Conservation (phyloP, 2,329 filamentous ascomycete species). For the Aureobasidium leucospermi region DNA sequence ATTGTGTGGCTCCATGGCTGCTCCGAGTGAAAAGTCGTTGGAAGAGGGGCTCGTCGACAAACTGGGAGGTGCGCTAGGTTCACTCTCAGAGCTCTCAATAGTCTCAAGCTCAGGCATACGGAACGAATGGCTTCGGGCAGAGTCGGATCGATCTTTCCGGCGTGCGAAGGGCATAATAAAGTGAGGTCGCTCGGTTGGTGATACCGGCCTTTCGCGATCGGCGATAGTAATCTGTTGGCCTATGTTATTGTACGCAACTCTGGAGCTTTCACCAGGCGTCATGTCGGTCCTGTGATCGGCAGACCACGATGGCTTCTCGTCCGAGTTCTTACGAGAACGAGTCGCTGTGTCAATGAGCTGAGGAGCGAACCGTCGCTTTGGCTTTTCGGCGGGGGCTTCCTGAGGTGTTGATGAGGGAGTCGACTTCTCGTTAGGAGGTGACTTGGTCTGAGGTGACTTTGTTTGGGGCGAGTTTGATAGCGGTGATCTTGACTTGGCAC, state of each 20-base stretch:
- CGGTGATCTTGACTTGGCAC: conserved; percentile 23
- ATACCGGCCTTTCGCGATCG: neutral
- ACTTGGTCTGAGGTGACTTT: conserved; percentile 13
- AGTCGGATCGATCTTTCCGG: conserved; percentile 15
- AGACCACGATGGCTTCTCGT: conserved; percentile 54
- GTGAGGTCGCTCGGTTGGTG: neutral
- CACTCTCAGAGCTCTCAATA: conserved; percentile 52
- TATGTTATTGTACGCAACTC: conserved; percentile 5
- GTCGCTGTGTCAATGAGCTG: conserved; percentile 75
- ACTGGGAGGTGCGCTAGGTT: conserved; percentile 20
- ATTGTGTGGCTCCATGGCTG: conserved; percentile 34
- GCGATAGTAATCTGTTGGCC: conserved; percentile 1
- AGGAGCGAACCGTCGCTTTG: conserved; percentile 57
- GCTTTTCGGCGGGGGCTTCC: conserved; percentile 18
- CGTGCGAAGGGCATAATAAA: conserved; percentile 15
- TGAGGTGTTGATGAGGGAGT: conserved; percentile 10
- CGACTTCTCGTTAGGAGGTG: conserved; percentile 5
- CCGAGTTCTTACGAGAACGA: conserved; percentile 60
- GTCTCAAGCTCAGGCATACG: conserved; percentile 53
- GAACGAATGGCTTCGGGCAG: conserved; percentile 45
- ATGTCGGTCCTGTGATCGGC: conserved; percentile 67
- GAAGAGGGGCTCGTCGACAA: conserved; percentile 27
- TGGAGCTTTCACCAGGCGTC: conserved; percentile 40
- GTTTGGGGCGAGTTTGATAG: conserved; percentile 13
- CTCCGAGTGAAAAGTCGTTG: conserved; percentile 39